Base-by-base conservation (phyloP, 2,329 filamentous ascomycete species). In the Elsinoe arachidis region DNA sequence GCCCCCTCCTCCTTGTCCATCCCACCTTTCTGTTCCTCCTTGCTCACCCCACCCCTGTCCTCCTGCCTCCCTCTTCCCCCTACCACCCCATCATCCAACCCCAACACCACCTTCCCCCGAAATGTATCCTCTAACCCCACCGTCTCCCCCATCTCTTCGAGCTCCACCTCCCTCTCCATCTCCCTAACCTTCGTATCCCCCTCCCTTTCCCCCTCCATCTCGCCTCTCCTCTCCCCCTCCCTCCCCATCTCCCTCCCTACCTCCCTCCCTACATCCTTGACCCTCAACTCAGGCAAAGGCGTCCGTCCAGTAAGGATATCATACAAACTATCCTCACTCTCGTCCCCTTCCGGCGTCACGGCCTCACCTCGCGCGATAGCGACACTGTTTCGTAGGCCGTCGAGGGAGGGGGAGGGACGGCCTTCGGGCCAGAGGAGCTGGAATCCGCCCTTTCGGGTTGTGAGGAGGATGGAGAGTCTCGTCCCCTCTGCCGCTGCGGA, bases 281-380 rank as follows among this genome's bases (percentile, higher is more conserved):
- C 64, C 58, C 61, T 64, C 51, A 61, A 63, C 44, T 64, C 66
- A 11, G 72, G 73, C 38, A 73, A 62, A 1, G 73, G 71, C 46
- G 70, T 77, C n/a, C 72, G 64, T 0, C 76, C 76, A 1, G 74
- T 75, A 11, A 78, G 63, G 5, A 78, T 73, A 21, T 78, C 74
- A 52, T 74, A 74, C 21, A 78, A 61, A 41, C 73, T 76, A 60
- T 78, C 76, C 26, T 78, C 74, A 55, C 70, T 73, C 4, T 68
- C 69, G 5, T 73, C 70, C 30, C 67, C 70, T 10, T 71, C 63
- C 26, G 61, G 64, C 6, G 46, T 23, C 4, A 11, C 58, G 7
- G 33, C 66, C 3, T 64, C 62, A 0, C 56, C 63, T 7, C 67
- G 65, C 6, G 57, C 58, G 4, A 46, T 14, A 10, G 56, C 35